phyloP scores from a whole-genome alignment of 768 basidiomycete genomes.

The Amanita muscaria region DNA sequence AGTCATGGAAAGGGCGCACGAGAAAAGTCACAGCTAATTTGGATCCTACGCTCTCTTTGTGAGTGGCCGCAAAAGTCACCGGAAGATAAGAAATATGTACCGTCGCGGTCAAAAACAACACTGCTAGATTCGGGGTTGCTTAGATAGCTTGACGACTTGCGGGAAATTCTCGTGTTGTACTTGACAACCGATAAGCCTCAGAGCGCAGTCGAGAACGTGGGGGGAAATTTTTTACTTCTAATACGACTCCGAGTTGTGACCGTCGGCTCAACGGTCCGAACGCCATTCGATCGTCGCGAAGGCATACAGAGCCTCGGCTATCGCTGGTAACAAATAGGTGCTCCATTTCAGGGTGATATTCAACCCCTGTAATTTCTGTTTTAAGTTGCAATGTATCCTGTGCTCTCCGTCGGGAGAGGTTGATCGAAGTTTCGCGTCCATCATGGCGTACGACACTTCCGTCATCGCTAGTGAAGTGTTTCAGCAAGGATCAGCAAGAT shows the following conservation, averaged over 20 bases:
- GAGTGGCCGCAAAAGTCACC: background rate
- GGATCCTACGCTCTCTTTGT: conserved; percentile 32
- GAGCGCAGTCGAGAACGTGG: conserved; percentile 1
- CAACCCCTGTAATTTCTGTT: conserved; percentile 53
- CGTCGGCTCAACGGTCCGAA: conserved; percentile 45
- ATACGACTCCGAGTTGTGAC: conserved; percentile 46
- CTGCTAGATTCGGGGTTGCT: conserved; percentile 63
- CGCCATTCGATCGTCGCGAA: conserved; percentile 67
- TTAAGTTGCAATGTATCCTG: conserved; percentile 44
- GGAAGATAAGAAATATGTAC: conserved; percentile 24
- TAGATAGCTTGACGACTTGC: conserved; percentile 28
- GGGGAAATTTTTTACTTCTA: conserved; percentile 27
- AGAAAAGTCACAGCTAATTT: conserved; percentile 61
- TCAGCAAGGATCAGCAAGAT: conserved; percentile 2
- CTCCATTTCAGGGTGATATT: conserved; percentile 60
- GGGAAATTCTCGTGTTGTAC: conserved; percentile 38
- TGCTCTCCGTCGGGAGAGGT: conserved; percentile 22
- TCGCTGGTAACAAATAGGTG: conserved; percentile 65
- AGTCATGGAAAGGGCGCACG: conserved; percentile 25
- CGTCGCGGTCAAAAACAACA: conserved; percentile 58
- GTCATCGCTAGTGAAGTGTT: conserved; percentile 45
- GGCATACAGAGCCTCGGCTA: conserved; percentile 44
- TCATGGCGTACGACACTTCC: conserved; percentile 61
- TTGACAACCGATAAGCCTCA: conserved; percentile 10
- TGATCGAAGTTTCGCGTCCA: conserved; percentile 26